phyloP scores from a whole-genome alignment of 495 filamentous ascomycete species.

The Lasiosphaeriaceae sp. region DNA sequence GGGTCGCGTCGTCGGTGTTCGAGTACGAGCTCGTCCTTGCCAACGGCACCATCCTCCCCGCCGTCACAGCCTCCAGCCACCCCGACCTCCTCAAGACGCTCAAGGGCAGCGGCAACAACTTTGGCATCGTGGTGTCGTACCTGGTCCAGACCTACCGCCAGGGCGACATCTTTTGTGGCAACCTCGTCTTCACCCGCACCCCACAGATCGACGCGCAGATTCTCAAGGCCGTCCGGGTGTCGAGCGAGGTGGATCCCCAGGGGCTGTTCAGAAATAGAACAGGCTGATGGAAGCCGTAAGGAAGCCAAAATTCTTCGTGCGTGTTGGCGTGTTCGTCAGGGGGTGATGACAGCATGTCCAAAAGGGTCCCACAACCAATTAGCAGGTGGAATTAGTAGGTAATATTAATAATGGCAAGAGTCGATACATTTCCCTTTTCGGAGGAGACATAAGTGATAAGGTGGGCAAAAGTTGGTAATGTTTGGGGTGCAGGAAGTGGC shows the following conservation, averaged over 20 bases:
- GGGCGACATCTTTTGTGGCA: conserved; percentile 52
- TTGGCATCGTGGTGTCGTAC: conserved; percentile 49
- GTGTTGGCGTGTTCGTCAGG: too few species aligned
- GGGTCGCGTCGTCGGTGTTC: conserved; percentile 51
- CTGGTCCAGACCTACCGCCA: conserved; percentile 45
- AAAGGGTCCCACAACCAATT: too few species aligned
- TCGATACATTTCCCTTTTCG: too few species aligned
- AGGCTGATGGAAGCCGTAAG: conserved; percentile 44
- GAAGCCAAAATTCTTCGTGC: too few species aligned
- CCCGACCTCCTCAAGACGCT: conserved; percentile 41
- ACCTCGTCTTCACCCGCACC: conserved; percentile 42
- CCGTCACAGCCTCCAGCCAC: conserved; percentile 38
- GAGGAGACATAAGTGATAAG: too few species aligned
- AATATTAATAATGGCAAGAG: too few species aligned
- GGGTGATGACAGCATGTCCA: too few species aligned
- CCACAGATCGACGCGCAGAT: conserved; percentile 39
- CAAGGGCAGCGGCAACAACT: conserved; percentile 49
- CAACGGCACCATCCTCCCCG: conserved; percentile 49
- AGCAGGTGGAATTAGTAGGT: too few species aligned
- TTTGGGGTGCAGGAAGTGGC: too few species aligned
- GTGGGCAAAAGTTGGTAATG: too few species aligned
- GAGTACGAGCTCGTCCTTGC: conserved; percentile 56
- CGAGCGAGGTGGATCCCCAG: conserved; percentile 52
- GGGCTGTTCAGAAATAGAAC: conserved; percentile 56
- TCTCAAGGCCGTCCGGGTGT: conserved; percentile 46